phyloP scores from a whole-genome alignment of 2,329 filamentous ascomycete species.

The Cordyceps pruinosa region DNA sequence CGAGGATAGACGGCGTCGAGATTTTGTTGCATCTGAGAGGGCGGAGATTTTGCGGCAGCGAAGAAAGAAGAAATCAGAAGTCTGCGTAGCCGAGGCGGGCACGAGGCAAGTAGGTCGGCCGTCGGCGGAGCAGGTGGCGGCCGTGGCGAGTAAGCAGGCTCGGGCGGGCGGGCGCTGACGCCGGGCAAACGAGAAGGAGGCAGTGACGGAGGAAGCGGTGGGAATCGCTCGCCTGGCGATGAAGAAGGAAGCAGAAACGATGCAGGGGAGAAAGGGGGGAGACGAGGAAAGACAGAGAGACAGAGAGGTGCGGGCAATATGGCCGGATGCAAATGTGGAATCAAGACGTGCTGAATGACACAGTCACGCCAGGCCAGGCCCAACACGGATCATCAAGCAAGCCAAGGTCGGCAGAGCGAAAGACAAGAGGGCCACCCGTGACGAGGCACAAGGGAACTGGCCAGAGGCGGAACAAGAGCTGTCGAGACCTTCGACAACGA shows the following conservation, averaged over 20 bases:
- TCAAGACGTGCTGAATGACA: constrained; percentile 6
- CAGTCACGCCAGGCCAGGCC: constrained; percentile 9
- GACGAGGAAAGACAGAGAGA: not conserved
- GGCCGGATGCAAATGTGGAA: constrained; percentile 5
- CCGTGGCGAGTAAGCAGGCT: not conserved
- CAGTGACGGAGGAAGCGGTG: not conserved
- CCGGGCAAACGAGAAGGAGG: not conserved
- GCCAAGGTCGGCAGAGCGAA: not conserved
- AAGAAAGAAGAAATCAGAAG: not conserved
- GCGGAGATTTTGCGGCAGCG: not conserved
- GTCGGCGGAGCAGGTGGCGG: not conserved
- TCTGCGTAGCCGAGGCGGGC: not conserved
- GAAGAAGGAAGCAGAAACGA: not conserved
- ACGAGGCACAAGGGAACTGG: constrained; percentile 6
- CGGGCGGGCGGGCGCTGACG: not conserved
- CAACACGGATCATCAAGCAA: not conserved
- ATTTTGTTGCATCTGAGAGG: not conserved
- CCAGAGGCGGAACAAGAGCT: not conserved
- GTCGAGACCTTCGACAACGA: not conserved
- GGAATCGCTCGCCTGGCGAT: too few relatives aligned
- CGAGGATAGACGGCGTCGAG: not conserved
- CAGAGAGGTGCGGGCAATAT: not conserved
- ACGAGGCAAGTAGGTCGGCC: constrained; percentile 1
- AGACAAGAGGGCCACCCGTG: not conserved
- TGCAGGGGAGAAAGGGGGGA: not conserved